Base-by-base conservation (phyloP, 1,139 yeast genomes). In the Pichia sp. region DNA sequence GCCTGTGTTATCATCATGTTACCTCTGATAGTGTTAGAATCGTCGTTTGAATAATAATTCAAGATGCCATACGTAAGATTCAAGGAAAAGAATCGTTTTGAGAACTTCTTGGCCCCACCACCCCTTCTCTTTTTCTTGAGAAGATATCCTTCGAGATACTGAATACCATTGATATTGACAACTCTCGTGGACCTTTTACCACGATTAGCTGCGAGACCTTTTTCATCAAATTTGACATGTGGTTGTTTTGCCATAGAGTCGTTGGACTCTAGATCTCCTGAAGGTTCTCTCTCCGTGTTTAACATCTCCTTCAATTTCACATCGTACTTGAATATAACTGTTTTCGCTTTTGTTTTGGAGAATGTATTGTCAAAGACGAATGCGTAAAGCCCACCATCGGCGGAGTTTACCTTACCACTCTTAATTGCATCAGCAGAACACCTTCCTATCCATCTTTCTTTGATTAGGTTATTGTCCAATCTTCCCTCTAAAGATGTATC, bases 311-410 rank as follows among this genome's bases (percentile, higher is more conserved):
- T 34, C 15, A 12, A 75, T 63, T 40, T 69, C 69, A 36, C 73
- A 68, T n/a, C n/a, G n/a, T n/a, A 15, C 37, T 80, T 74, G 57
- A 87, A 87, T 39, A 78, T 65, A 1, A 88, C 79, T 43, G 81
- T 84, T 59, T 91, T 91, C 35, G 88, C 77, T 17, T 78, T 82
- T 30, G 81, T 85, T 52, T 85, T 86, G 27, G 95, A 81, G 48
- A 88, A 86, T 1, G 95, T 82, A 58, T 91, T 91, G 59, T 91
- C 97, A 55, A 91, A 81, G 14, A 91, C 81, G 54, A 91, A 81
- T 0, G 96, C 97, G 62, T 74, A 83, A 55, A 78, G 72, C 2
- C 85, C 84, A 10, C 77, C 79, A 23, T 64, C 62, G 3, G 59
- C 55, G 2, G 80, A 80, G 16, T 67, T 68, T 44, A 79, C 67